A percentile compares a stretch with the other conserved stretches of the same genome.
These are phyloP conservation scores for Chaetomiaceae sp. DNA, from an alignment of 2,329 filamentous ascomycete genomes.

Conservation along the genomic window DNA sequence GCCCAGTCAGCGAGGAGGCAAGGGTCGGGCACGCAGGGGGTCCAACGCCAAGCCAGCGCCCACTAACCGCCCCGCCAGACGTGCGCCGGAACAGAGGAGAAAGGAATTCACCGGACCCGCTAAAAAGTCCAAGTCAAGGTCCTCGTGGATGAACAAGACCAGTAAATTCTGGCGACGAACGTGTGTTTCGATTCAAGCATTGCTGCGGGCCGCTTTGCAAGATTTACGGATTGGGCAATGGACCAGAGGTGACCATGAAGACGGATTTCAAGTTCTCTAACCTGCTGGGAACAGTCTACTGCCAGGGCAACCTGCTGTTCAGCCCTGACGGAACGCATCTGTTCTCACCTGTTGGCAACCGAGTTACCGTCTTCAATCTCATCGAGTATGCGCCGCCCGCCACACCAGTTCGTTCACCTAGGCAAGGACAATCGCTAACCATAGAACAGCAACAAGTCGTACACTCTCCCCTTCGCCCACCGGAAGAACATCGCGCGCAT, in stretches of 20 bases:
- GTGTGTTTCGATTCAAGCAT: constrained; percentile 9
- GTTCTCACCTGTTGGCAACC: constrained; percentile 92
- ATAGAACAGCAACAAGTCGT: constrained; percentile 66
- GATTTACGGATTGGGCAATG: constrained; percentile 12
- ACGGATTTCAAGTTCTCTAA: constrained; percentile 99
- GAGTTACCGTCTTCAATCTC: constrained; percentile 91
- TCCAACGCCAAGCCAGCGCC: too few species aligned
- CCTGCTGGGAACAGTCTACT: constrained; percentile 95
- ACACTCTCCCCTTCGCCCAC: constrained; percentile 84
- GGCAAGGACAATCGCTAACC: constrained; percentile 23
- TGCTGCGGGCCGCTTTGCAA: constrained; percentile 27
- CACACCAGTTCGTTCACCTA: too few species aligned
- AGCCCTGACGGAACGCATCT: constrained; percentile 93
- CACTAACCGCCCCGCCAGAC: too few species aligned
- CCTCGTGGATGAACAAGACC: too few species aligned
- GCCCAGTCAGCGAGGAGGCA: too few species aligned
- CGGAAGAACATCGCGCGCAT: constrained; percentile 87
- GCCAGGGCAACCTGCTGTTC: constrained; percentile 94
- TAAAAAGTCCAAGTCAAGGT: constrained; percentile 19
- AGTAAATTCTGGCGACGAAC: constrained; percentile 20
- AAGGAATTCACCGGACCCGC: constrained; percentile 23
- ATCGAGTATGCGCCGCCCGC: constrained; percentile 62
- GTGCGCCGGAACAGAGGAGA: constrained; percentile 21
- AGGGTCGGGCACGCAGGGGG: too few species aligned
- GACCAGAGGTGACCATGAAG: constrained; percentile 67